These are phyloP conservation scores for Cicer pinnatifidum DNA, from an alignment of 306 rosid species.

Conservation along the genomic window DNA sequence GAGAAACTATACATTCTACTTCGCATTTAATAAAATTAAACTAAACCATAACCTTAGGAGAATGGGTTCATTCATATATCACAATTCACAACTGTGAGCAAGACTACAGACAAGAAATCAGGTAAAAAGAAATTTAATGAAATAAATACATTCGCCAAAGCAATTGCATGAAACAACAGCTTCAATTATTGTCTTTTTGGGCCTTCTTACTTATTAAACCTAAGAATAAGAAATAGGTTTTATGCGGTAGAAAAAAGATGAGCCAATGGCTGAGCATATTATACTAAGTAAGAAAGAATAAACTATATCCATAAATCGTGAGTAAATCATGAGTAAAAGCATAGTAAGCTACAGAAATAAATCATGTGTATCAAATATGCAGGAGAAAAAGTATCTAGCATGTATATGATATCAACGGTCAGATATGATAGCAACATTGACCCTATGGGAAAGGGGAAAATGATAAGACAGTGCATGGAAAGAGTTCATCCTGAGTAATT, in stretches of 20 bases:
- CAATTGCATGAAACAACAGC: conserved; percentile 15
- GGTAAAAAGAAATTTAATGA: conserved; percentile 14
- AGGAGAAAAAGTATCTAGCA: conserved; percentile 15
- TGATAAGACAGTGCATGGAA: not conserved
- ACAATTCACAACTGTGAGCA: not conserved
- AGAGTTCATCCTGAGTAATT: not conserved
- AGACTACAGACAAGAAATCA: conserved; percentile 27
- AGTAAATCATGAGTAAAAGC: conserved; percentile 5
- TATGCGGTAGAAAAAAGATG: not conserved
- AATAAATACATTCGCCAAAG: not conserved
- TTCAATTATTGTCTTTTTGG: not conserved
- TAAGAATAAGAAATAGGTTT: not conserved
- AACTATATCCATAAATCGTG: conserved; percentile 5
- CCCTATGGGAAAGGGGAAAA: not conserved
- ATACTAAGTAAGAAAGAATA: not conserved
- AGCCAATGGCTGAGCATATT: not conserved
- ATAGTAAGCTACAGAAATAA: conserved; percentile 7
- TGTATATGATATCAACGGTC: conserved; percentile 6
- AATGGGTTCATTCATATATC: conserved; percentile 8
- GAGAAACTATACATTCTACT: conserved; percentile 13
- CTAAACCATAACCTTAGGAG: conserved; percentile 32
- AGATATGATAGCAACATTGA: conserved; percentile 8
- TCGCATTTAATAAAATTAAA: conserved; percentile 7
- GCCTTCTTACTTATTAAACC: conserved; percentile 3
- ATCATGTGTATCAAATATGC: not conserved